phyloP scores from a whole-genome alignment of 169 alveolate species.

The Plasmodium knowlesi region DNA sequence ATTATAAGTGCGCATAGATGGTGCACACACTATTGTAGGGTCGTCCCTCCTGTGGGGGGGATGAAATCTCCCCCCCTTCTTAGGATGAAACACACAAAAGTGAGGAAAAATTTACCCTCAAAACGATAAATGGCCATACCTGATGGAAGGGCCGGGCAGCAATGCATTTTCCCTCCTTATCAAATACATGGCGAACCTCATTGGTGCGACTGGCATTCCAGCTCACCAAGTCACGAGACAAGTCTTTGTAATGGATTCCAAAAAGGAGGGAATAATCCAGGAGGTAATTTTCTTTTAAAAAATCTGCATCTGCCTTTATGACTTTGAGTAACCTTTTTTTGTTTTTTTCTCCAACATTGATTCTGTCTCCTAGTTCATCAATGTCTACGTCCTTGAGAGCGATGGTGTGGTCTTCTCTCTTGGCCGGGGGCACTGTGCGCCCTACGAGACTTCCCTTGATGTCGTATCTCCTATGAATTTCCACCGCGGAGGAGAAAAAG shows the following conservation, averaged over 20 bases:
- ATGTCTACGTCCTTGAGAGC: slow-evolving; percentile 93
- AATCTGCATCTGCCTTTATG: slow-evolving; percentile 86
- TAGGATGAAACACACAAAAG: neutral
- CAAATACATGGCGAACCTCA: slow-evolving; percentile 22
- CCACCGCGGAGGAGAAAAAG: slow-evolving; percentile 94
- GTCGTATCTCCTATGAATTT: slow-evolving; percentile 91
- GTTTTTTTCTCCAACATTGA: slow-evolving; percentile 82
- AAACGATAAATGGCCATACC: neutral
- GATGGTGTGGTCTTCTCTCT: slow-evolving; percentile 88
- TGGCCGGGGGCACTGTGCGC: slow-evolving; percentile 86
- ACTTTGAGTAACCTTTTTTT: slow-evolving; percentile 80
- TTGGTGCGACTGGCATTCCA: slow-evolving; percentile 76
- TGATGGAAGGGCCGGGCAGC: slow-evolving; percentile 49
- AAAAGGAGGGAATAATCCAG: slow-evolving; percentile 93
- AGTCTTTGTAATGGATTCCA: slow-evolving; percentile 89
- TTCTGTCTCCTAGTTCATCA: slow-evolving; percentile 81
- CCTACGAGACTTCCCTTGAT: slow-evolving; percentile 94
- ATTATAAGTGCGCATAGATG: too few relatives aligned
- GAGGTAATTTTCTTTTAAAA: slow-evolving; percentile 86
- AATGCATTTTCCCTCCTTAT: slow-evolving; percentile 34
- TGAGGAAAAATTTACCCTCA: neutral
- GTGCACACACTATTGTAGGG: too few relatives aligned
- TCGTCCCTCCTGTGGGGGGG: too few relatives aligned
- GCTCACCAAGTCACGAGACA: slow-evolving; percentile 76
- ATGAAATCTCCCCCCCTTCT: neutral